Percentiles rank a stretch among this genome's conserved stretches.
phyloP scores from a whole-genome alignment of 306 rosid genomes.

The Prunus mira region DNA sequence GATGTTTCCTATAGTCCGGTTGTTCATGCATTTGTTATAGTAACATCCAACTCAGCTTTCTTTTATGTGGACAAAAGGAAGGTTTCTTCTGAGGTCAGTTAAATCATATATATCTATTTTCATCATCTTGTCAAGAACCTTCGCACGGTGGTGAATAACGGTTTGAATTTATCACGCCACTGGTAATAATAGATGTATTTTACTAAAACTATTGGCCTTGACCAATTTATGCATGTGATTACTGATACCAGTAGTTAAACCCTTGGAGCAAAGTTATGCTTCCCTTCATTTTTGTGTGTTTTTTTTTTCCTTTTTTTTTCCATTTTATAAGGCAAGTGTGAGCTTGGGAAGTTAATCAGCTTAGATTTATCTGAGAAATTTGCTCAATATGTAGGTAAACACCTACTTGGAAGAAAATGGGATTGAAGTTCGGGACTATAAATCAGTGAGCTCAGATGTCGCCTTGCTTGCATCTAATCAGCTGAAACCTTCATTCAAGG shows the following conservation, averaged over 20 bases:
- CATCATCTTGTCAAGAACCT: constrained; percentile 12
- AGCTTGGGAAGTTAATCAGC: not conserved
- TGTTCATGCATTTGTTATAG: constrained; percentile 84
- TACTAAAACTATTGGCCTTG: not conserved
- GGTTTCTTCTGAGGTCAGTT: constrained; percentile 83
- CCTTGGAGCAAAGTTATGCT: not conserved
- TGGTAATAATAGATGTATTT: not conserved
- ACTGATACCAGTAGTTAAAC: not conserved
- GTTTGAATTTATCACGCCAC: not conserved
- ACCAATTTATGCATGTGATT: not conserved
- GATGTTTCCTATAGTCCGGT: constrained; percentile 94
- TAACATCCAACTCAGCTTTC: constrained; percentile 67
- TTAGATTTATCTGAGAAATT: constrained; percentile 2
- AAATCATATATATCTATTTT: constrained; percentile 13
- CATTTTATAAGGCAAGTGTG: not conserved
- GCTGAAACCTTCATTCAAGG: constrained; percentile 42
- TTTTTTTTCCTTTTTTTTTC: not conserved
- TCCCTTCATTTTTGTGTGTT: not conserved
- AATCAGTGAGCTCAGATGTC: constrained; percentile 61
- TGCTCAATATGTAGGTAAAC: constrained; percentile 54
- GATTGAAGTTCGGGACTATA: constrained; percentile 76
- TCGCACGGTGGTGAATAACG: not conserved
- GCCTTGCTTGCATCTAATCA: constrained; percentile 59
- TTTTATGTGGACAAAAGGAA: constrained; percentile 76
- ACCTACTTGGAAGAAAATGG: constrained; percentile 61